These are phyloP conservation scores for Globisporangium paddicum DNA, from an alignment of 352 stramenopile genomes.

Conservation along the genomic window DNA sequence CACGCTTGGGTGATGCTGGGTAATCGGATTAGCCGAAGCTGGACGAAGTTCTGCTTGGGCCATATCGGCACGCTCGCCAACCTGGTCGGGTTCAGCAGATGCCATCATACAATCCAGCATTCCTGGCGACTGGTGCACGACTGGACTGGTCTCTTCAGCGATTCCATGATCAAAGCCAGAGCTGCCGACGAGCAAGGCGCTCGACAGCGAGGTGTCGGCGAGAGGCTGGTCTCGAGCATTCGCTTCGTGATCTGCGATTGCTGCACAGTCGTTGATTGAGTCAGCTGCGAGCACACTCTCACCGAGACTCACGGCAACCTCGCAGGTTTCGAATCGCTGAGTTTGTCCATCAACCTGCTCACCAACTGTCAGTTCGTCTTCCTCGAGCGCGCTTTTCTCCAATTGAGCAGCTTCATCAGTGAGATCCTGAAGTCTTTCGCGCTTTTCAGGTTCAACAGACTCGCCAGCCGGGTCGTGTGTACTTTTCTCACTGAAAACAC, in stretches of 20 bases:
- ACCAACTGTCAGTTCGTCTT: neutral
- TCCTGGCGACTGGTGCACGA: neutral
- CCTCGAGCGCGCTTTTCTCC: neutral
- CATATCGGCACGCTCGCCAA: neutral
- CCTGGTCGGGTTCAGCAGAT: neutral
- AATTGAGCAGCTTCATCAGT: neutral
- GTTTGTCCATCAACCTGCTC: neutral
- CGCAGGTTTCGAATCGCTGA: neutral
- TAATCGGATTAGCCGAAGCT: neutral
- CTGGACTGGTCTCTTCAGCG: neutral
- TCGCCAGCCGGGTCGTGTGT: neutral
- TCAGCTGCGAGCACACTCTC: neutral
- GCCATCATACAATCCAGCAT: too few species aligned
- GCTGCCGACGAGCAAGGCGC: neutral
- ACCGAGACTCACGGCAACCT: neutral
- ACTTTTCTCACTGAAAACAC: neutral
- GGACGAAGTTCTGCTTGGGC: neutral
- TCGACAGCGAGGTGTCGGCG: neutral
- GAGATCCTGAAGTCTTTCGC: neutral
- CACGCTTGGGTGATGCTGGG: conserved; percentile 1
- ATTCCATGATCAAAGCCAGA: neutral
- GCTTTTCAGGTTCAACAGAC: neutral
- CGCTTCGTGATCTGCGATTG: neutral
- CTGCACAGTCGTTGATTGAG: neutral
- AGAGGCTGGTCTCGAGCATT: neutral